Base-by-base conservation (phyloP, 371 early-diverging fungal species). In the Neoconidiobolus thromboides region DNA sequence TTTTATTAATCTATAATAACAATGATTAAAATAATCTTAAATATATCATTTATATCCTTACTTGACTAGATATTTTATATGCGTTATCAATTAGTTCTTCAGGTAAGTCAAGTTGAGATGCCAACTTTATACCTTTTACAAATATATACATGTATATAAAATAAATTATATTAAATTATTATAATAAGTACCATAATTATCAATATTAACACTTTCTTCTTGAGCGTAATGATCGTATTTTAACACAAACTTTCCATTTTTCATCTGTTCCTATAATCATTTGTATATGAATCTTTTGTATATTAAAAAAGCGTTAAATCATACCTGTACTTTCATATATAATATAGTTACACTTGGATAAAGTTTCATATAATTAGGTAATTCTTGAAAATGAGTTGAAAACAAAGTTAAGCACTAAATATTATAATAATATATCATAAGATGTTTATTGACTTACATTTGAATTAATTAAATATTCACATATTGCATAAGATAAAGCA, bases 401-500 rank as follows among this genome's bases (percentile, higher is more conserved):
- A 87, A 77, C 60, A 83, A 84, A 7, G 76, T 76, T 57, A 78
- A 73, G 0, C 82, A 77, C 77, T 80, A 58, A 2, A 39, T 6
- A 10, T 3, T 47, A 10, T 14, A 26, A 14, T 14, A 26, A 26
- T 26, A 41, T 42, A 2, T 10, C 43, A 3, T 50, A 1, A 15
- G 43, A 50, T 51, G n/a, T 39, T 9, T 38, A 56, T 44, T 6
- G 43, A 43, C 15, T 42, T 68, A 75, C 74, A 61, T 73, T 78
- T 48, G 71, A 69, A 10, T 70, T 65, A 1, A 83, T 69, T 36
- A 93, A 67, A 6, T 78, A 74, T 63, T 94, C 93, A 51, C 78
- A 79, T 3, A 91, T 76, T 15, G 92, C 89, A 61, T 74, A 76
- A 3, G 91, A 75, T 6, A 94, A 79, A 2, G 85, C 84, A 1